Base-by-base conservation (phyloP, 2,329 filamentous ascomycete genomes). In the Monosporascus sp. region DNA sequence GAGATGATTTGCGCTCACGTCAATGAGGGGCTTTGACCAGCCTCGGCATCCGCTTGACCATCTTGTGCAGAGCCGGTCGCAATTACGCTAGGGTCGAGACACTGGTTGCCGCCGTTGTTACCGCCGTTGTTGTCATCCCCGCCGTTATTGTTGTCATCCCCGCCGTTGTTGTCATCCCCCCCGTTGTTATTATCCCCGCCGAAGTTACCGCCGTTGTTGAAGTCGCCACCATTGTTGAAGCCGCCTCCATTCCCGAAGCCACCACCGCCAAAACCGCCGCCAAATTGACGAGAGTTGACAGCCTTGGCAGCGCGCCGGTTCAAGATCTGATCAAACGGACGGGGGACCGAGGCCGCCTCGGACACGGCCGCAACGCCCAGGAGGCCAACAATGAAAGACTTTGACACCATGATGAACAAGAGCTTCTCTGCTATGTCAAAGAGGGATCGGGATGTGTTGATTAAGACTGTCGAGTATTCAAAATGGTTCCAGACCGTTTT, bases 401-500 rank as follows among this genome's bases (percentile, higher is more conserved):
- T 79, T 64, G 80, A 64, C 64, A 80, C 74, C 80, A 82, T 83
- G 47, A 62, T 78, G 72, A 58, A 54, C 54, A 47, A 53, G 48
- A 41, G 60, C 47, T 47, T 37, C n/a, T 56, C n/a, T 27, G 31
- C 50, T 53, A 47, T 31, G 27, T 31, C 27, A 35, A 35, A 35
- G 31, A 14, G 31, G 31, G 31, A 5, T 14, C 31, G 5, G 31
- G 31, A 3, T 14, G 9, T 35, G 31, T 14, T 35, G 11, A 35
- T 35, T 63, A 63, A 64, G 60, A 59, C 59, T 58, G 64, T 59
- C 56, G 56, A 58, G 56, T 56, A 64, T 59, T 61, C 63, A 63
- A 70, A 68, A 66, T 71, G 76, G 77, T 80, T 70, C 76, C 78
- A 78, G 77, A 79, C 77, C 75, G 70, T 64, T 65, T 64, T 63